Evolutionary conservation across 306 rosid species (phyloP).

Genomic region (Arachis stenosperma): DNA sequence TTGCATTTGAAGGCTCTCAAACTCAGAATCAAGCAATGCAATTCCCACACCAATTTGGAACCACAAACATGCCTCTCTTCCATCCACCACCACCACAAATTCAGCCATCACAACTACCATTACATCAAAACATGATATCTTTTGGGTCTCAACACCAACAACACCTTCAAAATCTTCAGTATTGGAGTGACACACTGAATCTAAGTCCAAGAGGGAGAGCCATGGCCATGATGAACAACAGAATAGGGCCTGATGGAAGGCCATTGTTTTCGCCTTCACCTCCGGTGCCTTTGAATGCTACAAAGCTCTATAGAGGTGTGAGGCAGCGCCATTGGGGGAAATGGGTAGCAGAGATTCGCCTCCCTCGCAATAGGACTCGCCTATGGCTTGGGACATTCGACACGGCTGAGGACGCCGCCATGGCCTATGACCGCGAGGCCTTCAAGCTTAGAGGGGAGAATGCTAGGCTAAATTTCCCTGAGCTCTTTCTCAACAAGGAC

Average conservation of each 20-base stretch:
- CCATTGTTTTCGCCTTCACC: conserved; percentile 50
- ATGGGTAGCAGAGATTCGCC: conserved; percentile 97
- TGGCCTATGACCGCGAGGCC: conserved; percentile 94
- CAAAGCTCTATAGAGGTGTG: conserved; percentile 86
- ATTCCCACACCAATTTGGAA: conserved; percentile 43
- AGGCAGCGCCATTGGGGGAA: conserved; percentile 98
- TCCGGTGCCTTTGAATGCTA: conserved; percentile 54
- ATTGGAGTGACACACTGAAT: conserved; percentile 72
- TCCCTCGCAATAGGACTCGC: conserved; percentile 81
- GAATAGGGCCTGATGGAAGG: conserved; percentile 54
- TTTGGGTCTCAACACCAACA: conserved; percentile 39
- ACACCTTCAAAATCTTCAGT: conserved; percentile 45
- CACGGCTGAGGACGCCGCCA: conserved; percentile 89
- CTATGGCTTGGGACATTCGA: conserved; percentile 95
- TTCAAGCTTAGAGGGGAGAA: conserved; percentile 84
- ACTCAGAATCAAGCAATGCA: conserved; percentile 41
- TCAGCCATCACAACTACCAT: conserved; percentile 39
- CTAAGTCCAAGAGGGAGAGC: conserved; percentile 67
- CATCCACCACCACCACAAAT: conserved; percentile 37
- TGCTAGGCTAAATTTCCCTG: conserved; percentile 89
- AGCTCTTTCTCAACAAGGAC: conserved; percentile 66
- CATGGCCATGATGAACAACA: conserved; percentile 59
- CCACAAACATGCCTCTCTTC: conserved; percentile 40
- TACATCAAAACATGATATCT: conserved; percentile 51
- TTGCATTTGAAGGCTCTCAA: conserved; percentile 59